A percentile compares a stretch with the other conserved stretches of the same genome.
phyloP scores from a whole-genome alignment of 306 rosid species.

The Cicer pinnatifidum region DNA sequence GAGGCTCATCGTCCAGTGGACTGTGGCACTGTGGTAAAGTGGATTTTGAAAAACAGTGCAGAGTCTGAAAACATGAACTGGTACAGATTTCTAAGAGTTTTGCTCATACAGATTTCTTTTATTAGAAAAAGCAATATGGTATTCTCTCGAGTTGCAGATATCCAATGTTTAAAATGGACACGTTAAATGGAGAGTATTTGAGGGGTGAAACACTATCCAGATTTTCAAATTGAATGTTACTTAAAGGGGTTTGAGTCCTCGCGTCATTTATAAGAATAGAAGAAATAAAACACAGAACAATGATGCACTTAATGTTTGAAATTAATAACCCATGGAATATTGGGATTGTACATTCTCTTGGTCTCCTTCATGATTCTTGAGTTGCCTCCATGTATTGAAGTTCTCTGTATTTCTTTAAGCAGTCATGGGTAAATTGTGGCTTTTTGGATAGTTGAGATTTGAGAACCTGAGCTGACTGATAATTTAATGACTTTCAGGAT shows the following conservation, averaged over 20 bases:
- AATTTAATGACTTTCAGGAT: slow-evolving; percentile 52
- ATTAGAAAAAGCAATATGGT: slow-evolving; percentile 23
- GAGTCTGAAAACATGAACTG: slow-evolving; percentile 98
- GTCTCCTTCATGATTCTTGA: slow-evolving; percentile 25
- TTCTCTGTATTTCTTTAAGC: slow-evolving; percentile 16
- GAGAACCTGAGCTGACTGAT: slow-evolving; percentile 38
- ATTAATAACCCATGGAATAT: slow-evolving; percentile 1
- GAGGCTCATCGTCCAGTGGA: slow-evolving; percentile 99
- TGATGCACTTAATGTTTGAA: slow-evolving; percentile 18
- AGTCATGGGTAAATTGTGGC: background rate
- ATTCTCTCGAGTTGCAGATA: background rate
- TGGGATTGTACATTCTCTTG: slow-evolving; percentile 30
- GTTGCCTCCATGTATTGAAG: slow-evolving; percentile 8
- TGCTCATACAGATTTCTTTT: slow-evolving; percentile 26
- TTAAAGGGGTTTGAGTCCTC: slow-evolving; percentile 1
- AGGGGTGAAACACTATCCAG: slow-evolving; percentile 6
- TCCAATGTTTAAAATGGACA: slow-evolving; percentile 13
- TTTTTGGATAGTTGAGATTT: slow-evolving; percentile 19
- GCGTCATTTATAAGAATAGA: slow-evolving; percentile 1
- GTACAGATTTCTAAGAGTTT: slow-evolving; percentile 45
- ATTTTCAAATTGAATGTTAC: slow-evolving; percentile 2
- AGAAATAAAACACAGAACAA: slow-evolving; percentile 13
- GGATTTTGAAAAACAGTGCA: slow-evolving; percentile 96
- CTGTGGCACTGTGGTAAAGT: slow-evolving; percentile 89
- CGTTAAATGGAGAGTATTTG: slow-evolving; percentile 13